A percentile compares a stretch with the other conserved stretches of the same genome.
Conservation (phyloP, 1,139 yeast species). For the Spathaspora sp. region DNA sequence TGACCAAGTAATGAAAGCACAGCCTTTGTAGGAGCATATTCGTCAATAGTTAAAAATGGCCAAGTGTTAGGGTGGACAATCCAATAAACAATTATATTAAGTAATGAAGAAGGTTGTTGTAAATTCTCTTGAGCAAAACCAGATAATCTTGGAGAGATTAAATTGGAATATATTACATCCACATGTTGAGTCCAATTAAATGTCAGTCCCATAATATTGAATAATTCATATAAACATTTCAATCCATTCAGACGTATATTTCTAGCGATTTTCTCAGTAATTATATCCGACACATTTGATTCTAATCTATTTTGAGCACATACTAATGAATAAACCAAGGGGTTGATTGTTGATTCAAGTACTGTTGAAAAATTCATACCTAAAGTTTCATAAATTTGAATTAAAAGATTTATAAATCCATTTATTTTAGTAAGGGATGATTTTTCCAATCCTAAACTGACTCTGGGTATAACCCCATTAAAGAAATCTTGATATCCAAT, state of each 20-base stretch:
- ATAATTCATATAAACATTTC: constrained; percentile 54
- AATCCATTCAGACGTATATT: constrained; percentile 60
- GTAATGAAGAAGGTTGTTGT: constrained; percentile 77
- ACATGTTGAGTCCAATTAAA: constrained; percentile 60
- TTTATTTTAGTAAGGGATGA: constrained; percentile 49
- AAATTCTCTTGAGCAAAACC: constrained; percentile 74
- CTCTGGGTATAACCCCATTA: constrained; percentile 11
- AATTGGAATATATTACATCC: constrained; percentile 47
- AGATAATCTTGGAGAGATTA: constrained; percentile 66
- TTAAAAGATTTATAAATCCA: constrained; percentile 72
- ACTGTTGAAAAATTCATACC: constrained; percentile 58
- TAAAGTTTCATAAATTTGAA: constrained; percentile 60
- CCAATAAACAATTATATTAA: constrained; percentile 68
- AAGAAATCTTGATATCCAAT: constrained; percentile 44
- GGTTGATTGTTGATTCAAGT: constrained; percentile 53
- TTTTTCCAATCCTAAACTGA: constrained; percentile 30
- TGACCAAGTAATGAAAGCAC: constrained; percentile 55
- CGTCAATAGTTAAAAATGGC: constrained; percentile 56
- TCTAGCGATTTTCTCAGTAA: constrained; percentile 47
- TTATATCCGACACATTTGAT: constrained; percentile 21
- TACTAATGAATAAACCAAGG: constrained; percentile 58
- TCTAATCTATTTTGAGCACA: constrained; percentile 52
- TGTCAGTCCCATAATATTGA: constrained; percentile 40
- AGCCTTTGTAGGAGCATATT: constrained; percentile 54
- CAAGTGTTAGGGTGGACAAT: constrained; percentile 50